A percentile compares a stretch with the other conserved stretches of the same genome.
phyloP scores from a whole-genome alignment of 345 rosid species.

The Populus simonii region DNA sequence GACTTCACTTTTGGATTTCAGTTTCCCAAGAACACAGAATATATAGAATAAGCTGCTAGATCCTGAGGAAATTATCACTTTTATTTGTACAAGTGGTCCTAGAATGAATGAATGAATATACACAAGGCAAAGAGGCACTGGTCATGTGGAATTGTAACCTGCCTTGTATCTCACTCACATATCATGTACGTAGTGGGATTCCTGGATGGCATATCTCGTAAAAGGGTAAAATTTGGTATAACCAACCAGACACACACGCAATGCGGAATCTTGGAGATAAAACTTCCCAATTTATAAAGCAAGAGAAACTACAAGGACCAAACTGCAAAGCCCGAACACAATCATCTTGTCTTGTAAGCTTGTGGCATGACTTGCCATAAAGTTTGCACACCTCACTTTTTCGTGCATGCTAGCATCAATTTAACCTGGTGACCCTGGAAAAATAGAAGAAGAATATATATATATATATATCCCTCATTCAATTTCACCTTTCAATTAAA shows the following conservation, averaged over 20 bases:
- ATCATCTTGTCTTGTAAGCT: conserved; percentile 1
- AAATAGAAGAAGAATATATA: neutral
- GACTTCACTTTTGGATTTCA: neutral
- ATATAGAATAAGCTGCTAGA: neutral
- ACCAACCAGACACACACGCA: neutral
- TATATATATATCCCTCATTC: too few relatives aligned
- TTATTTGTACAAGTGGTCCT: neutral
- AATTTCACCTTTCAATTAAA: too few relatives aligned
- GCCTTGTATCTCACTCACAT: neutral
- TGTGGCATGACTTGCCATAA: conserved; percentile 6
- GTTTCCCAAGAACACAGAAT: neutral
- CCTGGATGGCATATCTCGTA: neutral
- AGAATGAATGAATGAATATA: neutral
- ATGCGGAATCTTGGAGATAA: neutral
- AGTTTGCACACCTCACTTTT: neutral
- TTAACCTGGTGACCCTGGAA: neutral
- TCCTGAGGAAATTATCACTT: neutral
- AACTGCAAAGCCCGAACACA: neutral
- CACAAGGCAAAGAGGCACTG: neutral
- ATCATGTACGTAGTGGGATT: neutral
- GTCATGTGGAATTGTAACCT: neutral
- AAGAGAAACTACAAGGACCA: neutral
- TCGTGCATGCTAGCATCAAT: neutral
- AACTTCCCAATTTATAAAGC: neutral
- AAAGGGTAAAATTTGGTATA: neutral